Evolutionary conservation across 1,139 yeast species (phyloP).

Genomic region (Blastobotrys petasosporus): DNA sequence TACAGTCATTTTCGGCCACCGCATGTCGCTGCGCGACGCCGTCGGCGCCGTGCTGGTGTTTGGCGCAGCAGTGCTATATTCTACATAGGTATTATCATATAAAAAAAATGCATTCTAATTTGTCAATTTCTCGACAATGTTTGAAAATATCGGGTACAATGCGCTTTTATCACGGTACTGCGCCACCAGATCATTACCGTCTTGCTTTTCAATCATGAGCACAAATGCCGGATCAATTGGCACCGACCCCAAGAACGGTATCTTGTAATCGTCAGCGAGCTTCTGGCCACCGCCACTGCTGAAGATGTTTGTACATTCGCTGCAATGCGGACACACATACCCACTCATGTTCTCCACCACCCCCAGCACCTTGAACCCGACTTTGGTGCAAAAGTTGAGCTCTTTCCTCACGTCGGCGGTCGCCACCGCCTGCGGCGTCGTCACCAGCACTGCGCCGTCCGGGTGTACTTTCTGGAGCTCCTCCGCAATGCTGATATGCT

Average conservation of each 20-base stretch:
- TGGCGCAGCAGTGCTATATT: constrained; percentile 48
- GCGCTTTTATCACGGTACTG: constrained; percentile 36
- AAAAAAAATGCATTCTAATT: background rate
- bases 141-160: constrained; percentile 45
- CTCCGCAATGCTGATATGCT: constrained; percentile 94
- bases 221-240: constrained; percentile 94
- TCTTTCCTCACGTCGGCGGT: constrained; percentile 92
- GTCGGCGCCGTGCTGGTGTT: constrained; percentile 50
- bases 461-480: constrained; percentile 69
- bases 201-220: constrained; percentile 57
- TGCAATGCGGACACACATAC: constrained; percentile 88
- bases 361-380: constrained; percentile 73
- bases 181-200: constrained; percentile 27
- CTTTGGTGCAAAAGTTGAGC: constrained; percentile 85
- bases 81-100: constrained; percentile 7
- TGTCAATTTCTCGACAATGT: constrained; percentile 42
- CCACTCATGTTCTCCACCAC: constrained; percentile 97
- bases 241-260: constrained; percentile 74
- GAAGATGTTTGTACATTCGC: constrained; percentile 80
- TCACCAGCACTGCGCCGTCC: constrained; percentile 90
- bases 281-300: constrained; percentile 88
- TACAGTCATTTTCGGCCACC: constrained; percentile 43
- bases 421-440: constrained; percentile 94
- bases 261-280: constrained; percentile 53
- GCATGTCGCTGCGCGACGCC: constrained; percentile 35